Percentiles rank a stretch among this genome's conserved stretches.
These are phyloP conservation scores for Micromonas commoda DNA, from an alignment of 139 green algal genomes.

Conservation along the genomic window DNA sequence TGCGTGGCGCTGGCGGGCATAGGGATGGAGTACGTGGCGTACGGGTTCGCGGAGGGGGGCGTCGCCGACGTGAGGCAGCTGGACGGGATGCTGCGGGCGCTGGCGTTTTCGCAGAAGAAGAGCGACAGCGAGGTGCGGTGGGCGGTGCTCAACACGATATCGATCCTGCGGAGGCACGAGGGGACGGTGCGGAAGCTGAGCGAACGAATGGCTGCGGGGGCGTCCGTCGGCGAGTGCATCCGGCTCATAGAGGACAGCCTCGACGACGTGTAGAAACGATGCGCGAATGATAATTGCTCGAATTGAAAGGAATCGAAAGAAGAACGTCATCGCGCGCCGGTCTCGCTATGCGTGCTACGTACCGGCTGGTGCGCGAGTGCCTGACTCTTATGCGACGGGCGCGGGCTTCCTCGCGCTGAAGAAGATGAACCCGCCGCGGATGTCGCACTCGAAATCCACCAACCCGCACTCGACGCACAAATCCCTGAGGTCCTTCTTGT, in stretches of 20 bases:
- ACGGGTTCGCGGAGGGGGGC: conserved; percentile 80
- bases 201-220: conserved; percentile 57
- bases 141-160: conserved; percentile 81
- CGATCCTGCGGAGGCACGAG: conserved; percentile 68
- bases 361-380: too few relatives aligned
- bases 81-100: conserved; percentile 62
- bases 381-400: too few relatives aligned
- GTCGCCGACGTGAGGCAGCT: conserved; percentile 84
- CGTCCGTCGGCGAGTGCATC: conserved; percentile 65
- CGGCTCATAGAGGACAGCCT: conserved; percentile 67
- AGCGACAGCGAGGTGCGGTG: conserved; percentile 81
- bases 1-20: conserved; percentile 84
- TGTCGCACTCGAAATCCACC: conserved; percentile 50
- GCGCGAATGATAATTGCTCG: too few relatives aligned
- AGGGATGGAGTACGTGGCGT: conserved; percentile 78
- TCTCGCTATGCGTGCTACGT: too few relatives aligned
- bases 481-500: conserved; percentile 75
- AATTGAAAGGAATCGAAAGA: too few relatives aligned
- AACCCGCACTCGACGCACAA: conserved; percentile 56
- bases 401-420: conserved; percentile 74
- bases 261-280: background rate
- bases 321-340: too few relatives aligned
- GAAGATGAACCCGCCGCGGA: conserved; percentile 74
- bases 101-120: conserved; percentile 81
- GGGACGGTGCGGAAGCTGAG: conserved; percentile 59